These are phyloP conservation scores for Mimosa bimucronata DNA, from an alignment of 306 rosid species.

Conservation along the genomic window DNA sequence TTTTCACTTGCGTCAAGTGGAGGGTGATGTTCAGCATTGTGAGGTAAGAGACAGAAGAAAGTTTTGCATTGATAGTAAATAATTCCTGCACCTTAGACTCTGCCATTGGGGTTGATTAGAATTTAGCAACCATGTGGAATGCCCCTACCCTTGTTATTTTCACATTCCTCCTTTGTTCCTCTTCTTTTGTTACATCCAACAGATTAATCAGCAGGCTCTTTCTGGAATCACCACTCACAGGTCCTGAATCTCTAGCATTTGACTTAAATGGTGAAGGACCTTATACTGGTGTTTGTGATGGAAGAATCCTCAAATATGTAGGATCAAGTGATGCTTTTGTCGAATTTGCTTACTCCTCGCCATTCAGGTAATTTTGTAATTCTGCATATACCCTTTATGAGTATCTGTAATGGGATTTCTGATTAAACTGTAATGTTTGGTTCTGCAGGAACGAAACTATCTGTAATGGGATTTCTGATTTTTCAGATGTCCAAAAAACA, in stretches of 20 bases:
- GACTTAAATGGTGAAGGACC: not conserved
- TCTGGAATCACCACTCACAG: constrained; percentile 8
- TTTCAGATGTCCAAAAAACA: constrained; percentile 39
- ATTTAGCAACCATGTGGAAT: constrained; percentile 4
- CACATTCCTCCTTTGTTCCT: not conserved
- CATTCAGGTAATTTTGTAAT: not conserved
- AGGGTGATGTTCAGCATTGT: not conserved
- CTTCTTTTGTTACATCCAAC: not conserved
- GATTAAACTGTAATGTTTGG: not conserved
- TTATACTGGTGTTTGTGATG: not conserved
- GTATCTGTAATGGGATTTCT: not conserved
- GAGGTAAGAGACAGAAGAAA: not conserved
- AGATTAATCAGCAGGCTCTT: not conserved
- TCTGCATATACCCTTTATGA: not conserved
- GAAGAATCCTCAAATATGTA: constrained; percentile 8
- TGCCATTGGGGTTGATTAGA: not conserved
- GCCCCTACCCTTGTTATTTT: not conserved
- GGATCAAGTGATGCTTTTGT: not conserved
- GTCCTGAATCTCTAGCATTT: constrained; percentile 13
- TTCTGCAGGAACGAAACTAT: constrained; percentile 40
- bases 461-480: constrained; percentile 55
- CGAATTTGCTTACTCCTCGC: constrained; percentile 1
- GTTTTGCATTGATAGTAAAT: not conserved
- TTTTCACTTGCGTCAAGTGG: not conserved
- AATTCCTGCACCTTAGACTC: not conserved